Evolutionary conservation across 768 basidiomycete genomes (phyloP).

Genomic region (Lepiota subincarnata): DNA sequence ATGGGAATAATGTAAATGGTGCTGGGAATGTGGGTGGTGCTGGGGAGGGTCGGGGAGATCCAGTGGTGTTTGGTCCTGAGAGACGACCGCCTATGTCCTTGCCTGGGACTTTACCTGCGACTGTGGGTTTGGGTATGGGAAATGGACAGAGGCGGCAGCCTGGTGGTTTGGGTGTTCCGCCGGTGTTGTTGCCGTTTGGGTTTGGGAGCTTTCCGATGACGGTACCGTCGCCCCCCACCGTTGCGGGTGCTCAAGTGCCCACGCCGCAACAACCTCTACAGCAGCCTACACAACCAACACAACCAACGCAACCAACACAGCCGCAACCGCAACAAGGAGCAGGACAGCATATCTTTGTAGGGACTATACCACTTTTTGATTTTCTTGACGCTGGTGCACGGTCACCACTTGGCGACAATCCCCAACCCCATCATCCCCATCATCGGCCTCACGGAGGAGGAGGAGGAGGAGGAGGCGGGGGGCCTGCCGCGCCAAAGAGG

Average conservation of each 20-base stretch:
- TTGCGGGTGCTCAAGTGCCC: constrained; percentile 2
- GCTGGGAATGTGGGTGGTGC: too few species aligned
- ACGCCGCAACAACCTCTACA: background rate
- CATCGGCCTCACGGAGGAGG: too few species aligned
- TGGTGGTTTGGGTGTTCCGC: background rate
- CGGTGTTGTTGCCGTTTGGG: constrained; percentile 1
- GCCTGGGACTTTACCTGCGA: too few species aligned
- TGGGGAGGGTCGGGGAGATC: background rate
- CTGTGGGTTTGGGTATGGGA: too few species aligned
- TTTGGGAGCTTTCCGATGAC: background rate
- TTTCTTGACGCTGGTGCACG: background rate
- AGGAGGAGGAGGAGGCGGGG: too few species aligned
- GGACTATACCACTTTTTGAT: constrained; percentile 15
- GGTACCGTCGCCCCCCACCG: background rate
- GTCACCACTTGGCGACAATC: too few species aligned
- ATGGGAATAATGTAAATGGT: background rate
- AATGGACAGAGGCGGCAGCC: background rate
- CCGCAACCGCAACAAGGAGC: constrained; percentile 3
- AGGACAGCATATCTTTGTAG: constrained; percentile 17
- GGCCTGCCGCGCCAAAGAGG: background rate
- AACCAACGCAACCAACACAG: too few species aligned
- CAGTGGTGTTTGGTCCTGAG: constrained; percentile 6
- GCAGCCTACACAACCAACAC: background rate
- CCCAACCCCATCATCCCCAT: too few species aligned
- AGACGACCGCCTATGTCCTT: background rate